Evolutionary conservation across 2,329 filamentous ascomycete species (phyloP).

Genomic region (Parasarocladium wereldwijsianum): DNA sequence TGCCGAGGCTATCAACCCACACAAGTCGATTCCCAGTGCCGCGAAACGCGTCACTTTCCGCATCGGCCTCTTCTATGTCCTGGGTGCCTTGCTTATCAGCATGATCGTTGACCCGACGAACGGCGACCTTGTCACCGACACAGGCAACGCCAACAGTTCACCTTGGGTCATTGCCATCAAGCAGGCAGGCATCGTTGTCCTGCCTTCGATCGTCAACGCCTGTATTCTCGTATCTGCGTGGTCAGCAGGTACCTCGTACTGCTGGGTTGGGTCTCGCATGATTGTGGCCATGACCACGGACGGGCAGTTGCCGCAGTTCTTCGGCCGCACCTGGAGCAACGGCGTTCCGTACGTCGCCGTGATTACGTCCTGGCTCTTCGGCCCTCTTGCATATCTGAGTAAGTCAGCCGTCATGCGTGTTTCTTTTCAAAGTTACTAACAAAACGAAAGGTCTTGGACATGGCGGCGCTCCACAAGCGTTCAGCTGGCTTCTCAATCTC

Average conservation of each 20-base stretch:
- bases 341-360: slow-evolving; percentile 51
- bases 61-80: slow-evolving; percentile 66
- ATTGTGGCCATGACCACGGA: slow-evolving; percentile 60
- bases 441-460: slow-evolving; percentile 1
- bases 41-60: slow-evolving; percentile 74
- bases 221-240: slow-evolving; percentile 66
- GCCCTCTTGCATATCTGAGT: slow-evolving; percentile 49
- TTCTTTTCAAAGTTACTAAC: neutral
- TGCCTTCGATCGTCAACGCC: slow-evolving; percentile 57
- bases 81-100: slow-evolving; percentile 60
- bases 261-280: slow-evolving; percentile 62
- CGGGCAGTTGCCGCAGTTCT: slow-evolving; percentile 55
- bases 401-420: neutral
- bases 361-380: slow-evolving; percentile 39
- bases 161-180: slow-evolving; percentile 64
- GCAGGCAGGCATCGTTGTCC: slow-evolving; percentile 43
- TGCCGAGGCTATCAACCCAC: slow-evolving; percentile 37
- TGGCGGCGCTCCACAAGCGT: slow-evolving; percentile 15
- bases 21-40: slow-evolving; percentile 59
- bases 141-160: slow-evolving; percentile 29
- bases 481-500: slow-evolving; percentile 58
- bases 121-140: slow-evolving; percentile 2
- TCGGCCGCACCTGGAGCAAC: slow-evolving; percentile 54
- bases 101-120: slow-evolving; percentile 55
- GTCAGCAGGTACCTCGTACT: slow-evolving; percentile 61